These are phyloP conservation scores for Pseudocohnilembus persalinus DNA, from an alignment of 169 alveolate species.

Conservation along the genomic window DNA sequence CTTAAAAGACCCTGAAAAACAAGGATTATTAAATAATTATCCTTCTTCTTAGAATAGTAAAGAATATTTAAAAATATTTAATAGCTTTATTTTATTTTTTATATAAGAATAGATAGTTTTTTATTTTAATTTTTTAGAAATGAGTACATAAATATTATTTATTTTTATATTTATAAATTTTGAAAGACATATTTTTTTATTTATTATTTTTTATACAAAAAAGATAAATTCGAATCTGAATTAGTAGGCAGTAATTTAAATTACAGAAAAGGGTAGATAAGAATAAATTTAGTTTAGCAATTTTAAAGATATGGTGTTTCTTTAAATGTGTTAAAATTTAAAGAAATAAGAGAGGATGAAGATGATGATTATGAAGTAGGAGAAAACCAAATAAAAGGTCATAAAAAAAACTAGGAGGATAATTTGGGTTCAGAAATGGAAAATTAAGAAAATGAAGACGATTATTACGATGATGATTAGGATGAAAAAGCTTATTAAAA, in stretches of 20 bases:
- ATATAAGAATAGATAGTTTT: too few species aligned
- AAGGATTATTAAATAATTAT: too few species aligned
- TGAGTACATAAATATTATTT: too few species aligned
- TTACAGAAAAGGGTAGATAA: background rate
- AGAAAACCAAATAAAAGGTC: too few species aligned
- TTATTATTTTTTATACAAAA: too few species aligned
- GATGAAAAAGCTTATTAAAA: background rate
- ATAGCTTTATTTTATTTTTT: too few species aligned
- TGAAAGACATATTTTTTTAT: too few species aligned
- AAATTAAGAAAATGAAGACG: background rate
- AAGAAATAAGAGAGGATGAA: background rate
- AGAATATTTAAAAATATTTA: too few species aligned
- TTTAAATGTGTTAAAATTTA: background rate
- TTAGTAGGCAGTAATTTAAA: background rate
- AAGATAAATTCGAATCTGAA: background rate
- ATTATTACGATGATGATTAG: background rate
- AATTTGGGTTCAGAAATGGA: background rate
- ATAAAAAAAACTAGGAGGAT: too few species aligned
- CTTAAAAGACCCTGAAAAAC: background rate
- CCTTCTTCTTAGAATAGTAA: too few species aligned
- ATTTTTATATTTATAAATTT: too few species aligned
- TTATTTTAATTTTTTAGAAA: too few species aligned
- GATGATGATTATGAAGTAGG: background rate
- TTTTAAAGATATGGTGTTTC: background rate
- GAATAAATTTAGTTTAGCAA: background rate